Conservation (phyloP, 2,329 filamentous ascomycete species). For the Trichophyton mentagrophytes region DNA sequence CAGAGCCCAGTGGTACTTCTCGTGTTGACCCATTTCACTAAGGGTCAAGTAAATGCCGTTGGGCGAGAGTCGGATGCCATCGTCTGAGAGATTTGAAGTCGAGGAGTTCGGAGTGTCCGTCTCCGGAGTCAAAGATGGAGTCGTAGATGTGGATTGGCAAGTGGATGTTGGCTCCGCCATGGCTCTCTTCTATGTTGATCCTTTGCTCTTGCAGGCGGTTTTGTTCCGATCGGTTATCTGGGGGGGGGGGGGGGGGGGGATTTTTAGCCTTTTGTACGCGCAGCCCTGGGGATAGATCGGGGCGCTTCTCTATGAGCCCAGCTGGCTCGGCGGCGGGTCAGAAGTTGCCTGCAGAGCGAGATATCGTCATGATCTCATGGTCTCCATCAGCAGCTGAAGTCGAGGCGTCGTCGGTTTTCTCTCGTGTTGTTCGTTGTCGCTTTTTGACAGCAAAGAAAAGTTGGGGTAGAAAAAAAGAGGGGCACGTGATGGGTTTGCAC, state of each 20-base stretch:
- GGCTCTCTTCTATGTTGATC: background rate
- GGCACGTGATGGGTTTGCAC: background rate
- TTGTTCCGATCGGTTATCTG: background rate
- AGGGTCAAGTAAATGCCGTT: slow-evolving; percentile 13
- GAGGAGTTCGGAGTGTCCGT: background rate
- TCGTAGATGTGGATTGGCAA: background rate
- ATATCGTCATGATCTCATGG: background rate
- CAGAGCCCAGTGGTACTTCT: slow-evolving; percentile 12
- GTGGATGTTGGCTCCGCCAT: background rate
- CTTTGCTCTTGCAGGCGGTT: background rate
- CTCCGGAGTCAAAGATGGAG: background rate
- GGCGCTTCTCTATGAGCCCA: background rate
- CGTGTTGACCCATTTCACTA: slow-evolving; percentile 5
- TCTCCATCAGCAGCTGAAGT: background rate
- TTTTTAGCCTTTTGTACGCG: background rate
- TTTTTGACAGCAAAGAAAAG: background rate
- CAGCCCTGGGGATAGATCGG: background rate
- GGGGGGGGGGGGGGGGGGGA: background rate
- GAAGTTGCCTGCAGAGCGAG: background rate
- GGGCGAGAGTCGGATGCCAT: background rate
- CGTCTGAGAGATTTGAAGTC: background rate
- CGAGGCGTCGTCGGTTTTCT: background rate
- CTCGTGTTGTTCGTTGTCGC: background rate
- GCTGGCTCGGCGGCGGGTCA: background rate
- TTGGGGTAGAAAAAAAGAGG: background rate